Percentiles rank a stretch among this genome's conserved stretches.
Conservation (phyloP, 306 rosid species). For the Medicago ruthenica region DNA sequence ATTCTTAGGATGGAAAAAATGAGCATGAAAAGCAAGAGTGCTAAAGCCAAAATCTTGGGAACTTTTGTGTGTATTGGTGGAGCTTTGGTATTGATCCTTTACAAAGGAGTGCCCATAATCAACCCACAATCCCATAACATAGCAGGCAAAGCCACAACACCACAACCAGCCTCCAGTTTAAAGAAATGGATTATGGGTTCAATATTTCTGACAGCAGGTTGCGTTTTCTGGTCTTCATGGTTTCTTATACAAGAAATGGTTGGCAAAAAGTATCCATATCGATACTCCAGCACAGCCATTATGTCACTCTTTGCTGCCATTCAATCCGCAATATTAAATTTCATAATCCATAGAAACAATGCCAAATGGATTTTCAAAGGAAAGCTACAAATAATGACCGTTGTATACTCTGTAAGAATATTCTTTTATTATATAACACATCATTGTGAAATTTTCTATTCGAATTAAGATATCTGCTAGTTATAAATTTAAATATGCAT, state of each 20-base stretch:
- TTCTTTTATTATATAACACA: neutral
- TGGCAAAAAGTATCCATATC: conserved; percentile 64
- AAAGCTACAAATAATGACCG: conserved; percentile 59
- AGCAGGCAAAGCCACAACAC: neutral
- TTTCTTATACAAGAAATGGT: conserved; percentile 79
- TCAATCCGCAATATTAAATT: conserved; percentile 68
- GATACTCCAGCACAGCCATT: conserved; percentile 83
- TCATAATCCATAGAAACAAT: conserved; percentile 54
- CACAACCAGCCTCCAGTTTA: conserved; percentile 29
- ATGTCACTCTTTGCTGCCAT: conserved; percentile 70
- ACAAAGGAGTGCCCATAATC: conserved; percentile 68
- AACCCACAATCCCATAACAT: conserved; percentile 38
- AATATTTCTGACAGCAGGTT: conserved; percentile 53
- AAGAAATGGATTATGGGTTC: conserved; percentile 77
- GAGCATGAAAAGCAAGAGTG: conserved; percentile 55
- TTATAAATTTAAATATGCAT: neutral
- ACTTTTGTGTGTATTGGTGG: conserved; percentile 70
- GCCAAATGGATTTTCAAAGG: conserved; percentile 67
- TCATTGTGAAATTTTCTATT: neutral
- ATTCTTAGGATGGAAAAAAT: conserved; percentile 73
- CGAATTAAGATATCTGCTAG: conserved; percentile 8
- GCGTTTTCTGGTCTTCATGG: conserved; percentile 89
- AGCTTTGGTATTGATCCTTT: conserved; percentile 63
- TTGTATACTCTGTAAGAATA: conserved; percentile 73
- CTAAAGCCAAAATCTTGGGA: conserved; percentile 71